phyloP scores from a whole-genome alignment of 2,329 filamentous ascomycete genomes.

The Fusarium gaditjirri region DNA sequence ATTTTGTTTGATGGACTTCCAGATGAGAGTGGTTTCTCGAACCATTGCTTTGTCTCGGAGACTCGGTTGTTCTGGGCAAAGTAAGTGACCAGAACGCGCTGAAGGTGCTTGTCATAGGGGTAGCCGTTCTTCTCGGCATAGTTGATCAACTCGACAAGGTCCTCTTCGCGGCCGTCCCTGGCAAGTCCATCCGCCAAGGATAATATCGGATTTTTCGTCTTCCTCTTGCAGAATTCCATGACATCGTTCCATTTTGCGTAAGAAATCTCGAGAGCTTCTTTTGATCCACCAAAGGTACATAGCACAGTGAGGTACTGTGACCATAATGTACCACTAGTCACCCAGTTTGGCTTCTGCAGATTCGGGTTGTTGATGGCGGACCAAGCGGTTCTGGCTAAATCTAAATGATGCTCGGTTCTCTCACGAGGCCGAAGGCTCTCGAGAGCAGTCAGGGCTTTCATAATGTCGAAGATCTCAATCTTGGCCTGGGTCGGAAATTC shows the following conservation, averaged over 20 bases:
- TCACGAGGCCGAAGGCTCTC: slow-evolving; percentile 55
- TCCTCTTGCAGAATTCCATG: slow-evolving; percentile 32
- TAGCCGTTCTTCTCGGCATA: slow-evolving; percentile 61
- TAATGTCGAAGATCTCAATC: slow-evolving; percentile 47
- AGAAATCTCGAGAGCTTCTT: slow-evolving; percentile 62
- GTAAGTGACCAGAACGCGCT: slow-evolving; percentile 68
- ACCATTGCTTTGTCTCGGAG: slow-evolving; percentile 74
- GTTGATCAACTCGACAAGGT: slow-evolving; percentile 66
- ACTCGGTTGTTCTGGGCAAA: slow-evolving; percentile 69
- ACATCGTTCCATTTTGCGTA: slow-evolving; percentile 46
- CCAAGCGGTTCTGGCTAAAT: slow-evolving; percentile 59
- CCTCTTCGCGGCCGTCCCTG: slow-evolving; percentile 65
- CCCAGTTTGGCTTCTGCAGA: slow-evolving; percentile 27
- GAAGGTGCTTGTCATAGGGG: slow-evolving; percentile 57
- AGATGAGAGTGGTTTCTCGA: slow-evolving; percentile 62
- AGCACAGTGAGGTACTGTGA: slow-evolving; percentile 54
- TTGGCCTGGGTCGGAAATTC: slow-evolving; percentile 41
- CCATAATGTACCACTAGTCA: slow-evolving; percentile 44
- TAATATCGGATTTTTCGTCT: slow-evolving; percentile 42
- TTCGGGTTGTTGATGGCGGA: slow-evolving; percentile 37
- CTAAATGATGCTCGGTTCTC: slow-evolving; percentile 57
- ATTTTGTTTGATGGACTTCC: slow-evolving; percentile 34
- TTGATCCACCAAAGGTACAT: slow-evolving; percentile 63
- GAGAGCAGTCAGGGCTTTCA: slow-evolving; percentile 58
- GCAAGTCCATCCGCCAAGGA: slow-evolving; percentile 66